Base-by-base conservation (phyloP, 2,329 filamentous ascomycete species). In the Aureobasidium sp. region DNA sequence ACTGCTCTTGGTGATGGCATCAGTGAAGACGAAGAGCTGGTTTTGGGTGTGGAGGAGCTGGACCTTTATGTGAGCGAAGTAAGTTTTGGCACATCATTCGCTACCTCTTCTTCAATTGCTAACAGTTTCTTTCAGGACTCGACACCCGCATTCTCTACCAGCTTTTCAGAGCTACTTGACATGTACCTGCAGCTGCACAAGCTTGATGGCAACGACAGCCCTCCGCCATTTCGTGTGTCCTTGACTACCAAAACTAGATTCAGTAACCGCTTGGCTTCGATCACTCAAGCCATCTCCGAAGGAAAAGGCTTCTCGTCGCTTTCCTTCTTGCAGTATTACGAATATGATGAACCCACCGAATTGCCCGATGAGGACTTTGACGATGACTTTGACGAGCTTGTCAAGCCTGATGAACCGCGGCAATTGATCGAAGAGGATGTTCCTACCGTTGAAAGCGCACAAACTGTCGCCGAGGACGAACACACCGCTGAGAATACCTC, bases 11-110 rank as follows among this genome's bases (percentile, higher is more conserved):
- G 77, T 62, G 79, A 82, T 17, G 79, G 80, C 66, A 74, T 88
- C 48, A 74, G 76, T 35, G 76, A 81, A 57, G 80, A 83, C 54
- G 81, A 85, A 66, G 81, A 85, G 66, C 72, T 87, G 62, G 76
- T 80, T 57, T 73, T 87, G 61, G 75, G 79, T 62, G 76, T 86
- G 64, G 79, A 82, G 42, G 74, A 77, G 15, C 72, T 87, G 62
- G 81, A 78, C 66, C 74, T 86, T 61, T 77, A 81, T 67, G 72
- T 85, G 67, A 78, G 76, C 67, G 84, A 87, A 76, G 83, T 85
- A 72, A 73, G 79, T 72, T 9, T 44, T n/a, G 35, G 1, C 8
- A 1, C 12, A 9, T 7, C 15, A 17, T 9, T 1, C 58, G 22
- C 27, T 53, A 22, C 47, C 40, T 64, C 33, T 9, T 24, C 12